phyloP scores from a whole-genome alignment of 1,284 basidiomycete species.

The Puccinia triticina region DNA sequence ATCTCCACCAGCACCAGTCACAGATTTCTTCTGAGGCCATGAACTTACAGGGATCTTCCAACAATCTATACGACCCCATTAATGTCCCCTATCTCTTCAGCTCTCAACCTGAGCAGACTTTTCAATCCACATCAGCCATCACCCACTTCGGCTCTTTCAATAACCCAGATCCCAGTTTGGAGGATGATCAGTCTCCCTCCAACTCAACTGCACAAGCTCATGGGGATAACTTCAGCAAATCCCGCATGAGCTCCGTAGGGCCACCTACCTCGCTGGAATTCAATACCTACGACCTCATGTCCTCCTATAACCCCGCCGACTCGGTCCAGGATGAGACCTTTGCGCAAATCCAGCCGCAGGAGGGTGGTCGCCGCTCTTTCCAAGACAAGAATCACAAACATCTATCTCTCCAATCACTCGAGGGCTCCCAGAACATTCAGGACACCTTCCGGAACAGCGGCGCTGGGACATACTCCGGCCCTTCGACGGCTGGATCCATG shows the following conservation, averaged over 20 bases:
- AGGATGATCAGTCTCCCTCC: background rate
- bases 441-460: background rate
- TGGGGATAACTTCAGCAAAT: background rate
- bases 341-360: background rate
- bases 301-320: background rate
- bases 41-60: background rate
- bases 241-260: background rate
- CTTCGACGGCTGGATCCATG: conserved; percentile 16
- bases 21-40: background rate
- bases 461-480: background rate
- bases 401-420: background rate
- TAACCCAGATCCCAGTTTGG: too few relatives aligned
- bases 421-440: background rate
- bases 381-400: conserved; percentile 28
- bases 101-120: background rate
- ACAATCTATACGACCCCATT: conserved; percentile 7
- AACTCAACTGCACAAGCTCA: background rate
- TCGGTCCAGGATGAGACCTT: background rate
- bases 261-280: background rate
- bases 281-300: background rate
- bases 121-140: background rate
- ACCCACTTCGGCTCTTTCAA: background rate
- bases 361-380: background rate
- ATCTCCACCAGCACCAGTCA: conserved; percentile 1
- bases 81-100: conserved; percentile 3